Conservation (phyloP, 78 protist genomes). For the Monosiga brevicollis region DNA sequence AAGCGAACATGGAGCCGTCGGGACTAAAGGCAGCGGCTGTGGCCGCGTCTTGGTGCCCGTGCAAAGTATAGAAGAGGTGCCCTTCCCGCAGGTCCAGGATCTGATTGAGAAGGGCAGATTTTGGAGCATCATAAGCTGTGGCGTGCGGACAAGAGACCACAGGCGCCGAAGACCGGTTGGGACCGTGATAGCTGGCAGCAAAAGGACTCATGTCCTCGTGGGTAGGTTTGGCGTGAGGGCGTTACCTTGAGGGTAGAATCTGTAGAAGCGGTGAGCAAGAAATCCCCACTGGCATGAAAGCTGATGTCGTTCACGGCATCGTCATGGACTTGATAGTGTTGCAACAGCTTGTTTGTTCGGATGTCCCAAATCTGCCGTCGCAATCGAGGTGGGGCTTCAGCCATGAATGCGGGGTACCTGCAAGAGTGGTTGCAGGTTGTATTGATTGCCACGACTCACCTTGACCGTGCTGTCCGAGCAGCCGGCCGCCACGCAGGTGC, state of each 20-base stretch:
- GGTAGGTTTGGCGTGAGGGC: too few species aligned
- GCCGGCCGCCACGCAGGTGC: constrained; percentile 63
- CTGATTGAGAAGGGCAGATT: too few species aligned
- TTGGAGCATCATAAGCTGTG: too few species aligned
- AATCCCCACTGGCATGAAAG: constrained; percentile 70
- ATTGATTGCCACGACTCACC: neutral
- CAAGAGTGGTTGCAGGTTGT: too few species aligned
- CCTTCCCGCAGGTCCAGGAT: constrained; percentile 74
- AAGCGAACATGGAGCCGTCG: constrained; percentile 61
- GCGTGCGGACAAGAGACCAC: neutral
- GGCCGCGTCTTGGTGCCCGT: constrained; percentile 57
- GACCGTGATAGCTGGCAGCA: too few species aligned
- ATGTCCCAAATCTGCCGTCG: constrained; percentile 70
- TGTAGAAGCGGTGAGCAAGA: constrained; percentile 48
- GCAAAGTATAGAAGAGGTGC: constrained; percentile 62
- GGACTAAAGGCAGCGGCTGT: constrained; percentile 18
- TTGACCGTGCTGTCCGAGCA: constrained; percentile 37
- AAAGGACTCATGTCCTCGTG: too few species aligned
- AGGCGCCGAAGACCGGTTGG: neutral
- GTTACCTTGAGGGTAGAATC: constrained; percentile 58
- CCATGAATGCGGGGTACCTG: too few species aligned
- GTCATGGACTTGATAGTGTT: constrained; percentile 66
- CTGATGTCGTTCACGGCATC: constrained; percentile 35
- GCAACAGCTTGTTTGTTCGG: constrained; percentile 54
- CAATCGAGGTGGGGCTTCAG: too few species aligned